Evolutionary conservation across 2,329 filamentous ascomycete genomes (phyloP), one percentile per base, ranked within the genome.

Genomic region (Xylariales sp.): DNA sequence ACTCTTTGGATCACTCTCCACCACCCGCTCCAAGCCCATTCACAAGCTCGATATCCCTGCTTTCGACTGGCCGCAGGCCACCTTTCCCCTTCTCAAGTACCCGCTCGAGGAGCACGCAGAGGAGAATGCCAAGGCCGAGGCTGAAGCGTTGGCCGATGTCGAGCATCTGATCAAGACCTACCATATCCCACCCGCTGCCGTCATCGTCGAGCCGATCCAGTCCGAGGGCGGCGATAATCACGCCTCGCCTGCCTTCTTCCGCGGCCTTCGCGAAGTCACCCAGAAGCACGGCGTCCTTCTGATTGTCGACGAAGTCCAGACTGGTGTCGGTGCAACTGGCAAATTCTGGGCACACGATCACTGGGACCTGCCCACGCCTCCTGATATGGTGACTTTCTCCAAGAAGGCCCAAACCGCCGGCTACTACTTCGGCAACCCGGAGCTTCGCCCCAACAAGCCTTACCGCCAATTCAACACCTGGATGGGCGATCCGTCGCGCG

Each of bases 281-380:
- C 77, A 79, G 60, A 83, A 82, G 64, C 79, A 88, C 69, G 75
- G 82, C 53, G 78, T 95, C 21, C 80, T 94, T 44, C 73, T 95
- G 63, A 95, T 95, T 59, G 89, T 94, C 49, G 89, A 95, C 62
- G 89, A 95, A 69, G 89, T 95, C 9, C 89, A 95, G 70, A 95
- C 89, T 5, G 90, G 89, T 61, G 84, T 95, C 19, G 90, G 90
- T 54, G 88, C 90, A 28, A 95, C 89, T 0, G 89, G 89, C 55
- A 89, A 87, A 64, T 95, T 95, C 80, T 95, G 89, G 89, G 89
- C 90, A 7, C 90, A 95, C 71, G 88, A 95, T 57, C 90, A 95
- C 80, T 95, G 89, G 89, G 76, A 86, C 63, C 76, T 95, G 31
- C 59, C 74, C 37, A 70, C 80, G 25, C 86, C 89, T 7, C 89